These are phyloP conservation scores for Lagerstroemia fauriei DNA, from an alignment of 441 rosid genomes.

Conservation along the genomic window DNA sequence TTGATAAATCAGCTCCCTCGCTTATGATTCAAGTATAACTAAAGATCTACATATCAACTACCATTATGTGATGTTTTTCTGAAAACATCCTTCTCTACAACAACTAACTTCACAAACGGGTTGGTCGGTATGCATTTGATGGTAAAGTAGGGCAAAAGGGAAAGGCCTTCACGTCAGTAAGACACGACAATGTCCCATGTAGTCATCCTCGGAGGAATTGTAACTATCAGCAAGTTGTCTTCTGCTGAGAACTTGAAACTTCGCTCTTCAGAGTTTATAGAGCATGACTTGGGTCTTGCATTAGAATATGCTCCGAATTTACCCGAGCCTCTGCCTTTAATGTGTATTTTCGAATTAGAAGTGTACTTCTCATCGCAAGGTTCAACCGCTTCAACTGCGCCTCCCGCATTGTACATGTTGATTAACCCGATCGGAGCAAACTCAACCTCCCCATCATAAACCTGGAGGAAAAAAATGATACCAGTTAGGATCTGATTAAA, in stretches of 20 bases:
- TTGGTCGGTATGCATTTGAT: not conserved
- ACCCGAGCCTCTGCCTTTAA: slow-evolving; percentile 51
- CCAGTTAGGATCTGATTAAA: not conserved
- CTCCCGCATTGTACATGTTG: slow-evolving; percentile 54
- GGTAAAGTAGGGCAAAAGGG: not conserved
- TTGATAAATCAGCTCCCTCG: no score
- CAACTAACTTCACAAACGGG: not conserved
- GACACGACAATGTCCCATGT: slow-evolving; percentile 41
- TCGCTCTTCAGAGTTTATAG: slow-evolving; percentile 32
- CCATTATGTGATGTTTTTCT: no score
- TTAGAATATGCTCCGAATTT: slow-evolving; percentile 50
- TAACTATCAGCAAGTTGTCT: slow-evolving; percentile 35
- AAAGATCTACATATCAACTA: no score
- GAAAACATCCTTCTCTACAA: not conserved
- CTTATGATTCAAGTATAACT: no score
- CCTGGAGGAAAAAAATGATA: slow-evolving; percentile 31
- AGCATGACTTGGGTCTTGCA: slow-evolving; percentile 40
- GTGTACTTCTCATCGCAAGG: slow-evolving; percentile 3
- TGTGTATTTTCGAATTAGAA: slow-evolving; percentile 23
- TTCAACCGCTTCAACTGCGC: slow-evolving; percentile 42
- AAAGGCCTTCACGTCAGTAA: slow-evolving; percentile 23
- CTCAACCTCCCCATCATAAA: slow-evolving; percentile 37
- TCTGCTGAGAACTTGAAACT: slow-evolving; percentile 33
- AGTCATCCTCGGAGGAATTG: slow-evolving; percentile 33
- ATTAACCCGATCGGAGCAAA: slow-evolving; percentile 53